Percentiles rank a stretch among this genome's conserved stretches.
Evolutionary conservation across 2,329 filamentous ascomycete species (phyloP).

Genomic region (Decorospora gaudefroyi): DNA sequence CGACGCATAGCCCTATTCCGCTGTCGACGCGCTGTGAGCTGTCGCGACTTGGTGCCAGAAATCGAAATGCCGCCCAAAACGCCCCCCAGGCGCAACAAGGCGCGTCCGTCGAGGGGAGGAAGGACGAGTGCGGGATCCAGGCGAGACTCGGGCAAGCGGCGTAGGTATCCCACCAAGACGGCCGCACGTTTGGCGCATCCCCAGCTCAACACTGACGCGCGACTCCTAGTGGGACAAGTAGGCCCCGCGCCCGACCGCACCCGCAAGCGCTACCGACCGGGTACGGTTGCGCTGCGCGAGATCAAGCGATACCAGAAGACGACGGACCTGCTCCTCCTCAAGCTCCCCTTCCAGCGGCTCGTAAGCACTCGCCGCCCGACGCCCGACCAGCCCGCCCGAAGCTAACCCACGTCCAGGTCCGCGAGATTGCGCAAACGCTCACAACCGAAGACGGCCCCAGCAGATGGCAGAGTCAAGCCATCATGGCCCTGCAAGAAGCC

Average conservation of each 20-base stretch:
- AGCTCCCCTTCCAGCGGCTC: conserved; percentile 96
- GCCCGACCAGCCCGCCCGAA: neutral
- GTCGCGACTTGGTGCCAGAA: conserved; percentile 3
- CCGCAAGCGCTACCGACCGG: conserved; percentile 55
- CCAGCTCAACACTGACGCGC: conserved; percentile 9
- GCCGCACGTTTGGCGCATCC: neutral
- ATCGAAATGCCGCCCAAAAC: conserved; percentile 29
- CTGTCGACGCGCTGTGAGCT: conserved; percentile 17
- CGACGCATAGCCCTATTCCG: neutral
- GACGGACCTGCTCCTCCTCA: conserved; percentile 93
- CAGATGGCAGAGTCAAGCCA: conserved; percentile 92
- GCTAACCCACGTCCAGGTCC: conserved; percentile 65
- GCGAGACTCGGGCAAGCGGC: conserved; percentile 27
- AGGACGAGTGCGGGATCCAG: conserved; percentile 23
- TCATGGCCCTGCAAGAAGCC: conserved; percentile 96
- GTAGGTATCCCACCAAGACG: too few relatives aligned
- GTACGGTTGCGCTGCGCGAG: conserved; percentile 96
- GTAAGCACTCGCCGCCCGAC: conserved; percentile 48
- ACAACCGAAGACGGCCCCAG: conserved; percentile 72
- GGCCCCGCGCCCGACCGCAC: conserved; percentile 41
- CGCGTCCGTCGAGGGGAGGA: conserved; percentile 42
- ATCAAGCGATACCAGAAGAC: conserved; percentile 98
- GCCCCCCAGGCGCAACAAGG: conserved; percentile 36
- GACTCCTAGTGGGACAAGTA: conserved; percentile 37
- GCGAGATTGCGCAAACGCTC: conserved; percentile 67